Conservation (phyloP, 768 basidiomycete genomes). For the Gloeostereum incarnatum region DNA sequence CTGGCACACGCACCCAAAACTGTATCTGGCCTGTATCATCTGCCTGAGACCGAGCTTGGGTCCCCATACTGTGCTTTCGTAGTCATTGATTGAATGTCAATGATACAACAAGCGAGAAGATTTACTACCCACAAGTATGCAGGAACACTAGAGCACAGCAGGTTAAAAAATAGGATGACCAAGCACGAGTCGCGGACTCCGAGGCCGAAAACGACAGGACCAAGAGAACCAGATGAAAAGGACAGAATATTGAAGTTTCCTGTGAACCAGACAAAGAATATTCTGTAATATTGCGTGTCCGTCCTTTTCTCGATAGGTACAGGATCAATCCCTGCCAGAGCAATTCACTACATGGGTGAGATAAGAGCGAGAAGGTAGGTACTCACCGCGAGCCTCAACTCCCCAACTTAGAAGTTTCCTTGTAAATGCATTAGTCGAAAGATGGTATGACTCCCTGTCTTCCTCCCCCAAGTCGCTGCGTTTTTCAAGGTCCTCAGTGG, state of each 20-base stretch:
- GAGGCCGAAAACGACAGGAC: slow-evolving; percentile 50
- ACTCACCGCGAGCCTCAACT: slow-evolving; percentile 23
- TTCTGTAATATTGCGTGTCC: slow-evolving; percentile 53
- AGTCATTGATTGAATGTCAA: too few relatives aligned
- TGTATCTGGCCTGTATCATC: slow-evolving; percentile 58
- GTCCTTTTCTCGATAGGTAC: slow-evolving; percentile 45
- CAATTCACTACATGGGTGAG: too few relatives aligned
- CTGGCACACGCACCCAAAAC: slow-evolving; percentile 20
- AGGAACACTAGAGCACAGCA: slow-evolving; percentile 48
- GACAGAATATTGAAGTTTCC: slow-evolving; percentile 63
- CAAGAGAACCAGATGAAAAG: slow-evolving; percentile 63
- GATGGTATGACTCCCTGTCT: too few relatives aligned
- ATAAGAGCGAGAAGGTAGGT: too few relatives aligned
- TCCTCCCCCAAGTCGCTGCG: too few relatives aligned
- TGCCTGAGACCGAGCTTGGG: slow-evolving; percentile 81
- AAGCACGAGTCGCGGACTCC: slow-evolving; percentile 55
- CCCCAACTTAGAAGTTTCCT: slow-evolving; percentile 17
- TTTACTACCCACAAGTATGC: slow-evolving; percentile 46
- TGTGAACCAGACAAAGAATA: slow-evolving; percentile 75
- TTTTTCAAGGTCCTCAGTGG: too few relatives aligned
- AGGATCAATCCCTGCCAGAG: slow-evolving; percentile 39
- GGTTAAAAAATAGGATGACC: slow-evolving; percentile 59
- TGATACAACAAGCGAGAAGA: background rate
- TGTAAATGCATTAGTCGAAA: too few relatives aligned
- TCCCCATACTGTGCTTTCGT: slow-evolving; percentile 58